Evolutionary conservation across 2,329 filamentous ascomycete species (phyloP).

Genomic region (Fusarium incarnatum): DNA sequence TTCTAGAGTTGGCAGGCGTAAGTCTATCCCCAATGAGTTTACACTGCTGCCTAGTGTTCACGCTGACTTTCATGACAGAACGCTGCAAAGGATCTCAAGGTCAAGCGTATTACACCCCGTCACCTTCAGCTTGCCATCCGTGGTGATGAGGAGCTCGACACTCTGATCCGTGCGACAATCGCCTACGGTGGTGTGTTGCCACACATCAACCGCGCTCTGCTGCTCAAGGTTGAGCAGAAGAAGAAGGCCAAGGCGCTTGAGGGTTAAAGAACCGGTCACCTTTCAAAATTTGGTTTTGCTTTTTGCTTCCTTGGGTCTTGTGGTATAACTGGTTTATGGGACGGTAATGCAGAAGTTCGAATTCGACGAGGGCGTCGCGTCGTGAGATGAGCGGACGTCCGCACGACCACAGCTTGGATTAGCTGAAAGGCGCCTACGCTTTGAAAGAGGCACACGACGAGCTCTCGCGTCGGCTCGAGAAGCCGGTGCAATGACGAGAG

Average conservation of each 20-base stretch:
- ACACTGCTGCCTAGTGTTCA: slow-evolving; percentile 26
- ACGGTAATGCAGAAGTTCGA: slow-evolving; percentile 48
- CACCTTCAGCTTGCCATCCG: slow-evolving; percentile 98
- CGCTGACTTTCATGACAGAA: slow-evolving; percentile 67
- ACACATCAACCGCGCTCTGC: slow-evolving; percentile 96
- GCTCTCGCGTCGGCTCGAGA: slow-evolving; percentile 26
- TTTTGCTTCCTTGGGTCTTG: slow-evolving; percentile 41
- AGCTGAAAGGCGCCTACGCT: slow-evolving; percentile 40
- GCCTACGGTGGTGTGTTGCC: slow-evolving; percentile 98
- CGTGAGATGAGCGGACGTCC: slow-evolving; percentile 36
- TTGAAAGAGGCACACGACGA: slow-evolving; percentile 33
- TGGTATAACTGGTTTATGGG: slow-evolving; percentile 44
- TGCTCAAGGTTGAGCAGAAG: slow-evolving; percentile 97
- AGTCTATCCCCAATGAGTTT: slow-evolving; percentile 53
- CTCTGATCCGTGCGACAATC: slow-evolving; percentile 95
- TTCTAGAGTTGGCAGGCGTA: slow-evolving; percentile 94
- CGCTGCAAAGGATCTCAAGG: slow-evolving; percentile 98
- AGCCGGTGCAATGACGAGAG: slow-evolving; percentile 22
- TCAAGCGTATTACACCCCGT: slow-evolving; percentile 99
- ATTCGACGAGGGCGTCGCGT: slow-evolving; percentile 44
- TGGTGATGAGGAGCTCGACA: slow-evolving; percentile 98
- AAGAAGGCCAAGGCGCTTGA: slow-evolving; percentile 78
- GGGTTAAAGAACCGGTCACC: slow-evolving; percentile 49
- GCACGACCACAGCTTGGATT: slow-evolving; percentile 44
- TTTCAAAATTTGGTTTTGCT: slow-evolving; percentile 36